These are phyloP conservation scores for Verticillium nonalfalfae DNA, from an alignment of 2,329 filamentous ascomycete genomes.

Conservation along the genomic window DNA sequence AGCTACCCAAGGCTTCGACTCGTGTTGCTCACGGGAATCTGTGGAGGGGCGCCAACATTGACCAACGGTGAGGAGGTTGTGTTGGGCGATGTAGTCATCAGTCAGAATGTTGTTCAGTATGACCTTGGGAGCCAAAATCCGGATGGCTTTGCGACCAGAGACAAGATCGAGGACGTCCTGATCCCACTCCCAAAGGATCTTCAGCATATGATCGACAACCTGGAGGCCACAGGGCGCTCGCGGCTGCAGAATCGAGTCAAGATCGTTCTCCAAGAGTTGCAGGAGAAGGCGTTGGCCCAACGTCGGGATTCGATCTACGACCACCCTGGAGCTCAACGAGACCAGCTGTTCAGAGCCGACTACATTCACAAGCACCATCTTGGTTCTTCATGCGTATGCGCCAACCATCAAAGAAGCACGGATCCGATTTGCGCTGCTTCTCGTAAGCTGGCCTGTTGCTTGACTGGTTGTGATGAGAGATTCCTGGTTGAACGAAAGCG, in stretches of 20 bases:
- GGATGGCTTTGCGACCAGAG: slow-evolving; percentile 15
- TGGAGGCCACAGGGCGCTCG: neutral
- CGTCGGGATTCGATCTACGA: slow-evolving; percentile 7
- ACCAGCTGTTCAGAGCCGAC: slow-evolving; percentile 21
- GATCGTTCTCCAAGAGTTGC: neutral
- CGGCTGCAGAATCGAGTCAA: neutral
- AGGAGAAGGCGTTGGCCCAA: slow-evolving; percentile 2
- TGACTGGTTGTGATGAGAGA: slow-evolving; percentile 15
- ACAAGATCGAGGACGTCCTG: slow-evolving; percentile 17
- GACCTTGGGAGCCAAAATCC: slow-evolving; percentile 19
- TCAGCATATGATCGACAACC: neutral
- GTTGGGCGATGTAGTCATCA: slow-evolving; percentile 26
- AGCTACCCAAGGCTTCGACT: slow-evolving; percentile 27
- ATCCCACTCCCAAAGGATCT: neutral
- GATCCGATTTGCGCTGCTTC: neutral
- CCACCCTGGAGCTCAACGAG: slow-evolving; percentile 18
- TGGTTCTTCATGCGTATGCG: neutral
- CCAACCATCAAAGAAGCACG: neutral
- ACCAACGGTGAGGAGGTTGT: neutral
- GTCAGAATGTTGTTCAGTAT: slow-evolving; percentile 20
- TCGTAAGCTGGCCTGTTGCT: slow-evolving; percentile 9
- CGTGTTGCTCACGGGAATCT: slow-evolving; percentile 30
- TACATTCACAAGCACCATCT: slow-evolving; percentile 25
- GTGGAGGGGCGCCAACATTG: slow-evolving; percentile 26
- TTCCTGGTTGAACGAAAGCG: neutral